Base-by-base conservation (phyloP, 306 rosid species). In the Cucumis sativus region DNA sequence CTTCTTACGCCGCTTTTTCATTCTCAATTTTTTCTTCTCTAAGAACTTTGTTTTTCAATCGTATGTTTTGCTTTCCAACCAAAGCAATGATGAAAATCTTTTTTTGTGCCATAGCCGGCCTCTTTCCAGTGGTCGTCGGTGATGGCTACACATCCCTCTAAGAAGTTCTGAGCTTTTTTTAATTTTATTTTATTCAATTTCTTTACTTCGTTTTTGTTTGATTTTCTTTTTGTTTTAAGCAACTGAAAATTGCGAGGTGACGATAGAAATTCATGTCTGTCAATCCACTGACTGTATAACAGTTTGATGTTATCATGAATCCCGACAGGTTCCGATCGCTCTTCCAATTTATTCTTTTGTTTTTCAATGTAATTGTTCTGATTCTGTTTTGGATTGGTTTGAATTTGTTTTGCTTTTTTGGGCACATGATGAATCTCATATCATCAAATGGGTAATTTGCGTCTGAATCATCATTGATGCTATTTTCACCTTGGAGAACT, bases 271-370 rank as follows among this genome's bases (percentile, higher is more conserved):
- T 91, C 92, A 89, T 81, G 88, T 90, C 90, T 92, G 90, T 92
- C 90, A 89, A 93, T 88, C 88, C 92, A 78, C 96, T 90, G 98
- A 93, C 65, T 68, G 33, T 2, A 28, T 23, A 2, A 69, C 78
- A 70, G 80, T 75, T 79, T 91, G 97, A 87, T 86, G 98, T 84
- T 81, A 56, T 59, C 14, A 25, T 91, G 97, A 87, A 93, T 91
- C 92, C 85, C 97, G 98, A 93, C 96, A 93, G 96, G 98, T 85
- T 93, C 97, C 80, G 96, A 91, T 91, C 91, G 91, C 90, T 28
- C 37, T 0, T 28, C 8, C 7, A 9, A 52, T 49, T 2, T 25
- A 0, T 3, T 49, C 30, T 30, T 52, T 4, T 47, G 11, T 33
- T 25, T 43, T 47, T 4, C 0, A 6, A 6, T 41, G 1, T 41